Evolutionary conservation across 1,284 basidiomycete genomes (phyloP).

Genomic region (Rhodotorula sp.): DNA sequence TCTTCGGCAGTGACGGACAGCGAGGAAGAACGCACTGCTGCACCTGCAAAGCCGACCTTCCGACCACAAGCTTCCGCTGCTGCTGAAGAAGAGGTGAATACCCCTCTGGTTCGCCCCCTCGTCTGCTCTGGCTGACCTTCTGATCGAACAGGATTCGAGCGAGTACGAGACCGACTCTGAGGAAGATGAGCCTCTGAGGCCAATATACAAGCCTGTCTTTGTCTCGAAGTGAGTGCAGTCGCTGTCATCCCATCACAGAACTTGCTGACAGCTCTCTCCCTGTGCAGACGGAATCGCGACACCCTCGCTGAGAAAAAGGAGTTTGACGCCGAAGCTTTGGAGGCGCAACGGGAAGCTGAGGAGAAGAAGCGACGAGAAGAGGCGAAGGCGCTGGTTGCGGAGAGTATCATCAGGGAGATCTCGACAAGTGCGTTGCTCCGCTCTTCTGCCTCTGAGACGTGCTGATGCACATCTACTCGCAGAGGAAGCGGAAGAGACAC

Average conservation of each 20-base stretch:
- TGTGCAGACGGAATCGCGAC: conserved; percentile 36
- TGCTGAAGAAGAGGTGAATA: conserved; percentile 35
- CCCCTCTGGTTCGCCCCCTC: background rate
- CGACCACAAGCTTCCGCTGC: conserved; percentile 38
- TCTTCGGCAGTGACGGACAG: conserved; percentile 27
- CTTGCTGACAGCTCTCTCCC: conserved; percentile 54
- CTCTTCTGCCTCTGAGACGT: fast-evolving
- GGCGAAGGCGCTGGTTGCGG: conserved; percentile 80
- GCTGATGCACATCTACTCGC: conserved; percentile 5
- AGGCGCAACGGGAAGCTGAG: conserved; percentile 59
- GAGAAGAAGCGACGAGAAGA: conserved; percentile 56
- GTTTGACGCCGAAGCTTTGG: conserved; percentile 49
- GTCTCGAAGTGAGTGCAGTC: conserved; percentile 70
- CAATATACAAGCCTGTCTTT: conserved; percentile 78
- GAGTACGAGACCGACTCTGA: conserved; percentile 61
- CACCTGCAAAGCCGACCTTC: conserved; percentile 41
- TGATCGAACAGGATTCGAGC: conserved; percentile 33
- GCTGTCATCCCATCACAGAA: background rate
- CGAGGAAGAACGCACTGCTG: conserved; percentile 50
- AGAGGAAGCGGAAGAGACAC: conserved; percentile 80
- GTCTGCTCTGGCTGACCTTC: too few species aligned
- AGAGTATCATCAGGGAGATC: conserved; percentile 77
- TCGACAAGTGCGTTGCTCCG: conserved; percentile 64
- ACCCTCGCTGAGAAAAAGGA: conserved; percentile 28
- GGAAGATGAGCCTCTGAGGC: conserved; percentile 54